phyloP scores from a whole-genome alignment of 345 rosid species.

The Citrus unshiu region DNA sequence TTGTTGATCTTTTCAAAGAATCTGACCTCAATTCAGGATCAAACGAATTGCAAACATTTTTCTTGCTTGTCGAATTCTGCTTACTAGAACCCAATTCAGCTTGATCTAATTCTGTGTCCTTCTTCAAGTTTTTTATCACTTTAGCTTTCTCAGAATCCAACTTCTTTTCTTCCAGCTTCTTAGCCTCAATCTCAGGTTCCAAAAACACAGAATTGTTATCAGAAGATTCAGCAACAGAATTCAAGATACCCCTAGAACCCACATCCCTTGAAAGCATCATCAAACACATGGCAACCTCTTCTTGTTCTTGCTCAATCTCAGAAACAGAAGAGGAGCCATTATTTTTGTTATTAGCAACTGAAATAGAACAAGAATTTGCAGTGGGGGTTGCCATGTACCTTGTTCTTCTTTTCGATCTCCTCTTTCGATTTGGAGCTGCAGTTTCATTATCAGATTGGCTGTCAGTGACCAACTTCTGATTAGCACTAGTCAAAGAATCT shows the following conservation, averaged over 20 bases:
- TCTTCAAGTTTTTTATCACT: not conserved
- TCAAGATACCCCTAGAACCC: constrained; percentile 20
- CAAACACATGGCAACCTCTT: constrained; percentile 58
- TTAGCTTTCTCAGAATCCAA: constrained; percentile 15
- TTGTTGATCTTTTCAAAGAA: constrained; percentile 9
- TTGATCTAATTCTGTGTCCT: constrained; percentile 15
- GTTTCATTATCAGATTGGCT: constrained; percentile 44
- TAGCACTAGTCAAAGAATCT: constrained; percentile 34
- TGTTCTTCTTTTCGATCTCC: constrained; percentile 41
- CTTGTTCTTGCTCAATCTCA: constrained; percentile 52
- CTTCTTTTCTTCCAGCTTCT: constrained; percentile 9
- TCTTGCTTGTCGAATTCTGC: constrained; percentile 25
- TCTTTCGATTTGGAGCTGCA: constrained; percentile 29
- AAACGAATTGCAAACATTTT: constrained; percentile 10
- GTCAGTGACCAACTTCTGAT: constrained; percentile 29
- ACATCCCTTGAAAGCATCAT: constrained; percentile 68
- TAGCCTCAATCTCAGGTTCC: constrained; percentile 21
- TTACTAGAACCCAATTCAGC: constrained; percentile 8
- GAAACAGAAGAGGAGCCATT: constrained; percentile 41
- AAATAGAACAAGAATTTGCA: constrained; percentile 38
- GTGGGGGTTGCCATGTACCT: constrained; percentile 31
- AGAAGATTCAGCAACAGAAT: constrained; percentile 41
- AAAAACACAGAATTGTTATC: constrained; percentile 32
- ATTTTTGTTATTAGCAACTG: constrained; percentile 22
- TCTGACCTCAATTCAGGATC: constrained; percentile 27